A percentile compares a stretch with the other conserved stretches of the same genome.
phyloP scores from a whole-genome alignment of 1,284 basidiomycete species.

The Puccinia hordei region DNA sequence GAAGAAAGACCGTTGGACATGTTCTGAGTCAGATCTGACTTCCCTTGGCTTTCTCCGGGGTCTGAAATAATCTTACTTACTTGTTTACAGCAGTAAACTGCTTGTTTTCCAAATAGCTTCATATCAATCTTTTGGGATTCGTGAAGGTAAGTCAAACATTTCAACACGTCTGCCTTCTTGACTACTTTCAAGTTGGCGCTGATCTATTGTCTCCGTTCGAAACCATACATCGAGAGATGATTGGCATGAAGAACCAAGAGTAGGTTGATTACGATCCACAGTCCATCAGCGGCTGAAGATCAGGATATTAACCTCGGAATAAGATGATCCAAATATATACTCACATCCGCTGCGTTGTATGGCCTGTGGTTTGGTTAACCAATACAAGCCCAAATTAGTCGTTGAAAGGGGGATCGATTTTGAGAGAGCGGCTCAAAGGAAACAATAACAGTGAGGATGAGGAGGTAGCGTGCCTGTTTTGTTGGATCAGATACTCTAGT shows the following conservation, averaged over 20 bases:
- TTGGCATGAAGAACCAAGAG: background rate
- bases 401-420: background rate
- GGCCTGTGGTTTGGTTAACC: background rate
- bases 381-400: background rate
- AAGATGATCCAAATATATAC: background rate
- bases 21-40: background rate
- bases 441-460: background rate
- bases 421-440: background rate
- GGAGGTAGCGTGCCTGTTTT: conserved; percentile 15
- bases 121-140: conserved; percentile 44
- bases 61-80: background rate
- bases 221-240: background rate
- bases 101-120: conserved; percentile 42
- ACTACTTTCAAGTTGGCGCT: conserved; percentile 37
- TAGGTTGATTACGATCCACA: background rate
- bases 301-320: background rate
- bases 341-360: conserved; percentile 35
- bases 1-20: background rate
- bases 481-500: conserved; percentile 32
- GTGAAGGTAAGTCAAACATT: conserved; percentile 42
- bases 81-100: conserved; percentile 45
- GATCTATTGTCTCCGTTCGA: conserved; percentile 10
- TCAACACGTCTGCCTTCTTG: conserved; percentile 37
- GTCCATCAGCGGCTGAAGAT: background rate
- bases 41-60: background rate